Evolutionary conservation across 768 basidiomycete species (phyloP), one percentile per base, ranked within the genome.

Genomic region (Russula earlei): DNA sequence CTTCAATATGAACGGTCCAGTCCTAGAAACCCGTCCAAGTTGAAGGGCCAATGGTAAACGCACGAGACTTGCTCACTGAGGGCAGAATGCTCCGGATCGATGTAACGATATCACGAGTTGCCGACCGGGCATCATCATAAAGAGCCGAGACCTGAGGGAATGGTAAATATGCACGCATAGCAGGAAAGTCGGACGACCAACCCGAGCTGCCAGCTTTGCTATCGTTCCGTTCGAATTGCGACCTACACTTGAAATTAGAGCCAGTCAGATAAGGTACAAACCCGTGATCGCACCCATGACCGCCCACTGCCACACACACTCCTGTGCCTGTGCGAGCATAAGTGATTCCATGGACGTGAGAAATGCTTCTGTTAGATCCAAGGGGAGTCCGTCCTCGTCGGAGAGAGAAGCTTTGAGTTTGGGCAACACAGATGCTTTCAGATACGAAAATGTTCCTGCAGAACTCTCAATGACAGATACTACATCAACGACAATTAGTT

Each of bases 301-400:
- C 15, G 93, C 93, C 62, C 86, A 80, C 67, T 95, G 93, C 94
- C 94, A 98, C 40, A 84, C 91, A 66, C 91, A 95, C 71, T 99
- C 96, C 63, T 98, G 95, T 1, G 93, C 94, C 69, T 97, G 91
- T 0, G 92, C 92, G 5, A 94, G 77, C 81, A 91, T 85, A 53
- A 97, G 77, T 60, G 70, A 79, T 65, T 89, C 82, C 41, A 96
- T 66, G 25, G 81, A 75, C 45, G 73, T 74, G 22, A 89, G 64
- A 62, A 86, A 84, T 0, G 78, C 65, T 24, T 72, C 69, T 0
- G 84, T 77, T 25, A 96, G 75, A 67, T 97, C 95, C 15, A 75
- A 62, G 0, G 85, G 81, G 2, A 67, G 65, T n/a, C 81, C 75
- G 36, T 83, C 81, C 41, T 74, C 73, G 19, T 78, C 75, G 7